Evolutionary conservation across 768 basidiomycete species (phyloP).

Genomic region (Auricularia sp.): DNA sequence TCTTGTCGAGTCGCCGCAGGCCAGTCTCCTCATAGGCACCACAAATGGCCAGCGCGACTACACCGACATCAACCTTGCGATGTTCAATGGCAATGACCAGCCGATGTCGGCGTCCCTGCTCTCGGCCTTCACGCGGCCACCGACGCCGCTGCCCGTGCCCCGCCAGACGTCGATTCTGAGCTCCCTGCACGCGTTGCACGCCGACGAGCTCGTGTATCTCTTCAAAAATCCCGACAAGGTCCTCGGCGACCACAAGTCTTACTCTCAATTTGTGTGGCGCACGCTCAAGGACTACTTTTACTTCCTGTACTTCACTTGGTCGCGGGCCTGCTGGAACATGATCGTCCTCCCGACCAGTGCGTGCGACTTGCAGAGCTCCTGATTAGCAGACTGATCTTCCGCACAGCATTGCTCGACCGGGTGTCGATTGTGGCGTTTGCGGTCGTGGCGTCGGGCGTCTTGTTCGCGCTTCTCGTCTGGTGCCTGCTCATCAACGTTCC

Average conservation of each 20-base stretch:
- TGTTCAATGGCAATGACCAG: too few species aligned
- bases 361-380: not conserved
- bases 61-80: too few species aligned
- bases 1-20: too few species aligned
- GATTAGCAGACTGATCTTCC: not conserved
- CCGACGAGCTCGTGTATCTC: conserved; percentile 12
- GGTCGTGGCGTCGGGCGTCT: too few species aligned
- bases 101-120: too few species aligned
- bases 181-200: conserved; percentile 7
- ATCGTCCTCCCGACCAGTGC: conserved; percentile 10
- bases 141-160: not conserved
- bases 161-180: not conserved
- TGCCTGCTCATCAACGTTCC: too few species aligned
- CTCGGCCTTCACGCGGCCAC: not conserved
- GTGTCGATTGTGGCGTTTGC: too few species aligned
- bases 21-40: too few species aligned
- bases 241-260: not conserved
- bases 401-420: too few species aligned
- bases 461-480: too few species aligned
- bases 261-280: conserved; percentile 4
- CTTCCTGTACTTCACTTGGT: conserved; percentile 9
- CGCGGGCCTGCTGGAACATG: conserved; percentile 8
- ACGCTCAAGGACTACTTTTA: conserved; percentile 7
- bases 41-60: too few species aligned
- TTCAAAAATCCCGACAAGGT: conserved; percentile 3